Percentiles rank a stretch among this genome's conserved stretches.
Conservation (phyloP, 129 eudicot genomes). For the Ambrosia artemisiifolia region DNA sequence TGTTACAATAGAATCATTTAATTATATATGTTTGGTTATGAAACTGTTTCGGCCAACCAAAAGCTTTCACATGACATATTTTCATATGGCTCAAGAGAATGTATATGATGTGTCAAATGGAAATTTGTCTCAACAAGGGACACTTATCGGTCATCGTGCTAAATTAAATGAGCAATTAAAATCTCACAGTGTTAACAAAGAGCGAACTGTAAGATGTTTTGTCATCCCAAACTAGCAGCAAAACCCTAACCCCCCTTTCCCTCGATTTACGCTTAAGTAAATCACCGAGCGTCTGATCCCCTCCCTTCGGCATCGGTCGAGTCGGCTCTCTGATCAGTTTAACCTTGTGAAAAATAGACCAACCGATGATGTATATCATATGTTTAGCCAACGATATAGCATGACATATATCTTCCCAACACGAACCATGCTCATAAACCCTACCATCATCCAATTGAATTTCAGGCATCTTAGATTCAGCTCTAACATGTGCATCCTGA, state of each 20-base stretch:
- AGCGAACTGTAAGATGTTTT: slow-evolving; percentile 68
- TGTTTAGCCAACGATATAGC: slow-evolving; percentile 83
- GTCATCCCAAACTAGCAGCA: slow-evolving; percentile 92
- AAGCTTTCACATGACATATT: no score
- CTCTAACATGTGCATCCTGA: slow-evolving; percentile 74
- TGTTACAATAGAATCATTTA: no score
- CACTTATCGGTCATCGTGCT: background rate
- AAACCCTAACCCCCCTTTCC: slow-evolving; percentile 78
- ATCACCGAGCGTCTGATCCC: slow-evolving; percentile 76
- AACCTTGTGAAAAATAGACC: slow-evolving; percentile 76
- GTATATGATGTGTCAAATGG: no score
- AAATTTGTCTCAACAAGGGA: no score
- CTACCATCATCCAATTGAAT: slow-evolving; percentile 58
- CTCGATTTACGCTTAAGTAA: slow-evolving; percentile 77
- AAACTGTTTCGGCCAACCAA: no score
- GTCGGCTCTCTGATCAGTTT: slow-evolving; percentile 76
- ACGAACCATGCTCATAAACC: slow-evolving; percentile 42
- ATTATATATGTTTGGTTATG: no score
- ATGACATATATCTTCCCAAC: slow-evolving; percentile 92
- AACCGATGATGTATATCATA: slow-evolving; percentile 73
- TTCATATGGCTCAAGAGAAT: no score
- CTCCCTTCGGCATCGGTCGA: slow-evolving; percentile 58
- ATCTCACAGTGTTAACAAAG: slow-evolving; percentile 59
- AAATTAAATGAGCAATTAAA: background rate
- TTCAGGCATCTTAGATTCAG: slow-evolving; percentile 46